Evolutionary conservation across 2,329 filamentous ascomycete genomes (phyloP).

Genomic region (Monosporascus sp.): DNA sequence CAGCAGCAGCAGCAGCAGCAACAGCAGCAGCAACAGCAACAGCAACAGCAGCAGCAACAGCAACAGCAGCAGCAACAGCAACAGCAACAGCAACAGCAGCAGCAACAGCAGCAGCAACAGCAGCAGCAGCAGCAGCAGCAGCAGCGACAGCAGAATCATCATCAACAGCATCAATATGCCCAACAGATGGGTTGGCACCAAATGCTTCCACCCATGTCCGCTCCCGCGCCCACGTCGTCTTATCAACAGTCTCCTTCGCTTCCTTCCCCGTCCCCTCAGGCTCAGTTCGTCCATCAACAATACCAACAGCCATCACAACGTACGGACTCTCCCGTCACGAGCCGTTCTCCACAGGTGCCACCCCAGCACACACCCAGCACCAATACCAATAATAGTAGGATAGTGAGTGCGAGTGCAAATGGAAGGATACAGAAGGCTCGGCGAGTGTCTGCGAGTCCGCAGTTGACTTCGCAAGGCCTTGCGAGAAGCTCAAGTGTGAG

Average conservation of each 20-base stretch:
- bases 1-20: slow-evolving; percentile 7
- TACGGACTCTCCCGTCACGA: slow-evolving; percentile 18
- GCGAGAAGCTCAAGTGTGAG: slow-evolving; percentile 29
- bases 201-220: slow-evolving; percentile 21
- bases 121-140: slow-evolving; percentile 8
- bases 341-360: slow-evolving; percentile 22
- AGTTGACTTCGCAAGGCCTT: slow-evolving; percentile 20
- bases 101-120: slow-evolving; percentile 19
- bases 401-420: slow-evolving; percentile 7
- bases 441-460: slow-evolving; percentile 27
- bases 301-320: slow-evolving; percentile 17
- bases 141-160: slow-evolving; percentile 7
- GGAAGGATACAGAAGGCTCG: slow-evolving; percentile 20
- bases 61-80: slow-evolving; percentile 23
- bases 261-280: slow-evolving; percentile 23
- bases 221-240: slow-evolving; percentile 10
- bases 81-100: slow-evolving; percentile 26
- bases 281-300: slow-evolving; percentile 8
- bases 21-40: slow-evolving; percentile 7
- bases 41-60: slow-evolving; percentile 11
- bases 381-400: slow-evolving; percentile 15
- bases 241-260: slow-evolving; percentile 52
- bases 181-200: slow-evolving; percentile 23
- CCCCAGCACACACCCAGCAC: slow-evolving; percentile 17
- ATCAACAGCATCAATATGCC: slow-evolving; percentile 4